Conservation (phyloP, 768 basidiomycete species). For the Amyloporia xantha region DNA sequence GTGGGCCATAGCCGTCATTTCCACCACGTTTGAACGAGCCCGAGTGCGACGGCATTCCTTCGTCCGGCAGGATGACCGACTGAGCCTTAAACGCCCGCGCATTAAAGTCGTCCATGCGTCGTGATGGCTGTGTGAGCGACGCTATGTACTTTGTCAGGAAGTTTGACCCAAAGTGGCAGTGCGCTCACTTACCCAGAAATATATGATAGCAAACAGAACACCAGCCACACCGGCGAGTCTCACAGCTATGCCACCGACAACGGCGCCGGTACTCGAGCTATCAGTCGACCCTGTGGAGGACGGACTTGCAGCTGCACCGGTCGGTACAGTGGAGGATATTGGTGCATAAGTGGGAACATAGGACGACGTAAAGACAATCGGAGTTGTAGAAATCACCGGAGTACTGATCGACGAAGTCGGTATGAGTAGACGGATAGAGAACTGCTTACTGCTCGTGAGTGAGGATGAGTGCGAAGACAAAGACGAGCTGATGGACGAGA, state of each 20-base stretch:
- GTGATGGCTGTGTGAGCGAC: constrained; percentile 29
- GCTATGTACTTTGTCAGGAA: constrained; percentile 6
- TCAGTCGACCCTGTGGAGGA: neutral
- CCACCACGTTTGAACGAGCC: constrained; percentile 26
- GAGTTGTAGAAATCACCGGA: neutral
- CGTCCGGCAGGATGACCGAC: constrained; percentile 54
- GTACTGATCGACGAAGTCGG: neutral
- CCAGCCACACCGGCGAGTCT: constrained; percentile 27
- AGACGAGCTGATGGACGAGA: constrained; percentile 5
- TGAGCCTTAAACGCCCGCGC: constrained; percentile 53
- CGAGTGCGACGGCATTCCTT: constrained; percentile 31
- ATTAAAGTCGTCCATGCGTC: constrained; percentile 37
- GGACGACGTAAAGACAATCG: neutral
- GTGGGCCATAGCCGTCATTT: constrained; percentile 39
- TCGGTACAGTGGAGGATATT: constrained; percentile 1
- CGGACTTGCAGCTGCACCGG: constrained; percentile 7
- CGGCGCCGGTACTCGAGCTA: constrained; percentile 19
- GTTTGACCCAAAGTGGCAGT: neutral
- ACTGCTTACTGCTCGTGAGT: neutral
- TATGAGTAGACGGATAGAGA: neutral
- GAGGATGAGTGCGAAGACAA: constrained; percentile 1
- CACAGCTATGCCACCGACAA: constrained; percentile 30
- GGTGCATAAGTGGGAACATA: neutral
- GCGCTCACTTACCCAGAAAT: constrained; percentile 28
- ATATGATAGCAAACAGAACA: constrained; percentile 26